Conservation (phyloP, 2,329 filamentous ascomycete species). For the Catunica adiposa region DNA sequence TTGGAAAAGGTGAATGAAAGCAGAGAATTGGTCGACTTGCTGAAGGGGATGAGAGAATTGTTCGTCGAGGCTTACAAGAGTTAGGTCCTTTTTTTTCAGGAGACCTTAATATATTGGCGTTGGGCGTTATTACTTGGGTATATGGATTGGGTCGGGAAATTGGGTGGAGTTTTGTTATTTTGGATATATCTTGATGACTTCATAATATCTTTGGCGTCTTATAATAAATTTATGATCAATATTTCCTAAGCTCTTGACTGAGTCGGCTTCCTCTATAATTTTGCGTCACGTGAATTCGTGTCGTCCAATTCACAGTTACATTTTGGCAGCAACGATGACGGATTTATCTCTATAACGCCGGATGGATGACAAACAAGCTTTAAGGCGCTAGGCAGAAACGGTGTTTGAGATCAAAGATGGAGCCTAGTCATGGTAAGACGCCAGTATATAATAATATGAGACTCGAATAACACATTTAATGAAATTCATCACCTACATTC, state of each 20-base stretch:
- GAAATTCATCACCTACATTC: not conserved
- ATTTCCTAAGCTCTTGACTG: no score
- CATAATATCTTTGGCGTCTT: not conserved
- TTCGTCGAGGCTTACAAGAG: conserved; percentile 51
- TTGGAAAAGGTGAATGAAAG: conserved; percentile 68
- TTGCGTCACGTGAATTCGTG: not conserved
- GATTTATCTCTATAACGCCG: no score
- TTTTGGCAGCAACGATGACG: no score
- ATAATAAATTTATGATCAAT: no score
- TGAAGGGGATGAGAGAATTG: conserved; percentile 70
- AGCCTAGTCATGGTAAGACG: no score
- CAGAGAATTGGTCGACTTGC: conserved; percentile 50
- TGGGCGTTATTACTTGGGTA: not conserved
- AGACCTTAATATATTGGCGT: not conserved
- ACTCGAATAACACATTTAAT: not conserved
- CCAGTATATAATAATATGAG: not conserved
- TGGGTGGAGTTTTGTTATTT: no score
- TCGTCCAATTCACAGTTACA: not conserved
- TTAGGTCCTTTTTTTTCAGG: not conserved
- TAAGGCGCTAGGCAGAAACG: no score
- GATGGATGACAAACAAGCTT: no score
- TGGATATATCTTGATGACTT: not conserved
- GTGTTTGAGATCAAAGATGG: no score
- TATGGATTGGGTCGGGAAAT: not conserved
- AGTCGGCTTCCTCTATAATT: no score